phyloP scores from a whole-genome alignment of 2,329 filamentous ascomycete species.

The Aureobasidium sp. region DNA sequence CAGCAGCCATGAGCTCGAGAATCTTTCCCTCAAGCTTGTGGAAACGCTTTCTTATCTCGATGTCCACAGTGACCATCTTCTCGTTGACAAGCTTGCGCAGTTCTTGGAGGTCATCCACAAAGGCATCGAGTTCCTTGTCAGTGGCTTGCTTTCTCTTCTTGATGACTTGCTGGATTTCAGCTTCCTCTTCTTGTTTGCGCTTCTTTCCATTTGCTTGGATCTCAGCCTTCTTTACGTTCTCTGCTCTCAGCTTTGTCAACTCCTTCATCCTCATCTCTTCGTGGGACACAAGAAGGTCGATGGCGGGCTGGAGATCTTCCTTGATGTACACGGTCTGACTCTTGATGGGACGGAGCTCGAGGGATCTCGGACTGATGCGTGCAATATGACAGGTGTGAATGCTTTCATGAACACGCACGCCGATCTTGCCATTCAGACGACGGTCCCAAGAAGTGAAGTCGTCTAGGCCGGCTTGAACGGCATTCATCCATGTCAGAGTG shows the following conservation, averaged over 20 bases:
- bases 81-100: neutral
- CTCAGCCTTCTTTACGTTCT: neutral
- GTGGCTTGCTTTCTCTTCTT: neutral
- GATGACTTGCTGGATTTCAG: neutral
- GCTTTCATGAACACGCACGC: neutral
- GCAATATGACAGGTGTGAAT: neutral
- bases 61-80: no score
- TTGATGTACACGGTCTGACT: neutral
- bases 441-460: neutral
- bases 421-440: neutral
- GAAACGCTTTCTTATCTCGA: neutral
- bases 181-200: neutral
- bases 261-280: neutral
- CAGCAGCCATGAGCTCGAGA: neutral
- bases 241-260: neutral
- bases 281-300: neutral
- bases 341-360: neutral
- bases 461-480: neutral
- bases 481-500: neutral
- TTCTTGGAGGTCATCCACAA: neutral
- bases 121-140: neutral
- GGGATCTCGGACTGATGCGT: neutral
- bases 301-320: neutral
- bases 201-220: neutral
- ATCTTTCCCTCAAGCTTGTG: neutral